Evolutionary conservation across 202 grass and related monocot species (phyloP), one percentile per base, ranked within the genome.

Genomic region (Saccharum hybrid): DNA sequence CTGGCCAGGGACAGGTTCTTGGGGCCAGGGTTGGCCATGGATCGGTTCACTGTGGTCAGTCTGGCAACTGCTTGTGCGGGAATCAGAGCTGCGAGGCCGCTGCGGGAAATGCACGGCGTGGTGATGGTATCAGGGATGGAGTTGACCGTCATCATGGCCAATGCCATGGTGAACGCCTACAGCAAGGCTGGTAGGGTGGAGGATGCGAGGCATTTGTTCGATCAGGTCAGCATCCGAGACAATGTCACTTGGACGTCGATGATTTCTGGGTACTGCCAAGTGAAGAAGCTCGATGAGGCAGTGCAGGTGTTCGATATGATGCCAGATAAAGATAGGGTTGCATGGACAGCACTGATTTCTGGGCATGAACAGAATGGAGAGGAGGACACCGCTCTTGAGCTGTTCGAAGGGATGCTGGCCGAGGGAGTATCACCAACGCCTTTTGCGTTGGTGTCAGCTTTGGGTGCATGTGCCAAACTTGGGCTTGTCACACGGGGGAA

Each of bases 101-200:
- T 92, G 45, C 56, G 78, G 31, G 88, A 92, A 81, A 63, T 90
- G 38, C 93, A 95, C 26, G 88, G 86, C 0, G 34, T 0, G 2
- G 70, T 85, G 14, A 60, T 91, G 11, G 81, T 85, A 13, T 89
- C 84, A 0, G 88, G 77, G 19, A 31, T 91, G 65, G 88, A 93
- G 60, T 10, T 93, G 42, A 87, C 80, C 46, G 11, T 89, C 36
- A 91, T 93, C 36, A 93, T 93, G 81, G 74, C 75, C 60, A 93
- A 93, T 57, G 86, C 91, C 38, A 85, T 96, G 88, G 68, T 96
- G 45, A 89, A 96, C 36, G 80, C 93, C n/a, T 96, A 91, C 41
- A 88, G 90, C 79, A 96, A 96, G 70, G 67, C 63, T 10, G 18
- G 77, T 9, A 80, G 82, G 56, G 82, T 88, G 19, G 90, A 90